Percentiles rank a stretch among this genome's conserved stretches.
Conservation (phyloP, 78 protist genomes). For the Bodo saltans region DNA sequence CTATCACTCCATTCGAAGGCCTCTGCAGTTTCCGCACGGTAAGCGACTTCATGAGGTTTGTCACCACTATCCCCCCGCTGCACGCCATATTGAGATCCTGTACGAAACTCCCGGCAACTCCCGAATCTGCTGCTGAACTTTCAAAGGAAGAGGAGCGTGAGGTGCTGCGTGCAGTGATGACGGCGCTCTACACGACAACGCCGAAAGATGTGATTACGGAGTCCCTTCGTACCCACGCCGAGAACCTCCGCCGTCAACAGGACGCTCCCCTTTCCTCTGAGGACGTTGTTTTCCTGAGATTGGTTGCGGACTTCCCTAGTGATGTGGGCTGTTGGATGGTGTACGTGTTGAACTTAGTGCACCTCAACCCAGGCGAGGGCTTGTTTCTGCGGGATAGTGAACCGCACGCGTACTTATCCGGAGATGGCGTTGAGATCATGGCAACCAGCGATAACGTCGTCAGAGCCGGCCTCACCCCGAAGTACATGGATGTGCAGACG, state of each 20-base stretch:
- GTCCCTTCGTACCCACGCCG: neutral
- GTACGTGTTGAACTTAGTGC: constrained; percentile 74
- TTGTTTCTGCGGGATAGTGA: constrained; percentile 82
- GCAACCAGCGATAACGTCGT: constrained; percentile 97
- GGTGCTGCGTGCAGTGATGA: neutral
- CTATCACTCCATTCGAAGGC: too few relatives aligned
- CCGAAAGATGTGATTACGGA: neutral
- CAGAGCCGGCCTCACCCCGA: constrained; percentile 96
- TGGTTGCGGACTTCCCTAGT: constrained; percentile 58
- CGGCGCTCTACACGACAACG: neutral
- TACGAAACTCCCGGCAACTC: neutral
- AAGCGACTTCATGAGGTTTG: neutral
- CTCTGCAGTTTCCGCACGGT: too few relatives aligned
- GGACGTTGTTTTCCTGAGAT: constrained; percentile 6
- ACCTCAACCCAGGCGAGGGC: constrained; percentile 80
- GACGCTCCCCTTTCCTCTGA: neutral
- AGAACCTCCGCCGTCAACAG: neutral
- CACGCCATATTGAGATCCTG: neutral
- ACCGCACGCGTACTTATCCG: constrained; percentile 90
- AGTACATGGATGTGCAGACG: constrained; percentile 74
- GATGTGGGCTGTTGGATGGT: constrained; percentile 89
- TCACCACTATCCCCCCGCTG: neutral
- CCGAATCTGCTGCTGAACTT: neutral
- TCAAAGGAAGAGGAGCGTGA: constrained; percentile 22
- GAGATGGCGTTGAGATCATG: constrained; percentile 95